phyloP scores from a whole-genome alignment of 768 basidiomycete genomes.

The Aureoboletus auriporus region DNA sequence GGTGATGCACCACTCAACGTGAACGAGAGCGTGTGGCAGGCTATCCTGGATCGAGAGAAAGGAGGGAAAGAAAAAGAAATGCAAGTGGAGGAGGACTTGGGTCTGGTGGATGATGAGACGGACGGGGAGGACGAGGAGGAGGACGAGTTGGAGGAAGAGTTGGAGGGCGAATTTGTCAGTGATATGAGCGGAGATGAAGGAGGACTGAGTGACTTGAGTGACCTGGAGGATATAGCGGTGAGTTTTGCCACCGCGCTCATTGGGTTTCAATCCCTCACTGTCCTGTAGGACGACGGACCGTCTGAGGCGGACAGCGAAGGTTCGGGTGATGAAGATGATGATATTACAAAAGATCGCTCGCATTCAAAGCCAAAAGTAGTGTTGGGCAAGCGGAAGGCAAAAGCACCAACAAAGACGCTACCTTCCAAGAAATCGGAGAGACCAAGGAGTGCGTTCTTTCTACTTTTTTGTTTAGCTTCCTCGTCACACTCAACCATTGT shows the following conservation, averaged over 20 bases:
- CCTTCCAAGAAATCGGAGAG: constrained; percentile 55
- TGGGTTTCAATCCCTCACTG: constrained; percentile 17
- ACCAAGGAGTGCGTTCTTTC: constrained; percentile 51
- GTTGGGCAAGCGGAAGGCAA: constrained; percentile 69
- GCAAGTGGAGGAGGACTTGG: constrained; percentile 39
- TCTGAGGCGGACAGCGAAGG: constrained; percentile 42
- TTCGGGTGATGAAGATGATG: constrained; percentile 37
- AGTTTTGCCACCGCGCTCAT: constrained; percentile 22
- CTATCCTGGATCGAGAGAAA: constrained; percentile 82
- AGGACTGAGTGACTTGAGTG: constrained; percentile 38
- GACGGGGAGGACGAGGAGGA: constrained; percentile 47
- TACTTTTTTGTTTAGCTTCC: not conserved
- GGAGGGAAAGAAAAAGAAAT: constrained; percentile 40
- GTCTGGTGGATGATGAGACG: constrained; percentile 54
- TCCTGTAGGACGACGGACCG: constrained; percentile 29
- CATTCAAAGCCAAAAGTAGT: constrained; percentile 39
- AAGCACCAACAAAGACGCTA: constrained; percentile 36
- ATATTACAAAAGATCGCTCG: constrained; percentile 34
- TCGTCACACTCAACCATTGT: constrained; percentile 12
- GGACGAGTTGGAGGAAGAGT: constrained; percentile 45
- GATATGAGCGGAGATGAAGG: constrained; percentile 52
- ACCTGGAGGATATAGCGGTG: constrained; percentile 67
- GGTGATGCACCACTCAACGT: constrained; percentile 97
- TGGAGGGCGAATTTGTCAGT: constrained; percentile 54
- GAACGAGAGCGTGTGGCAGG: constrained; percentile 94